Conservation (phyloP, 106 monocot genomes). For the Dendrobium nobile region DNA sequence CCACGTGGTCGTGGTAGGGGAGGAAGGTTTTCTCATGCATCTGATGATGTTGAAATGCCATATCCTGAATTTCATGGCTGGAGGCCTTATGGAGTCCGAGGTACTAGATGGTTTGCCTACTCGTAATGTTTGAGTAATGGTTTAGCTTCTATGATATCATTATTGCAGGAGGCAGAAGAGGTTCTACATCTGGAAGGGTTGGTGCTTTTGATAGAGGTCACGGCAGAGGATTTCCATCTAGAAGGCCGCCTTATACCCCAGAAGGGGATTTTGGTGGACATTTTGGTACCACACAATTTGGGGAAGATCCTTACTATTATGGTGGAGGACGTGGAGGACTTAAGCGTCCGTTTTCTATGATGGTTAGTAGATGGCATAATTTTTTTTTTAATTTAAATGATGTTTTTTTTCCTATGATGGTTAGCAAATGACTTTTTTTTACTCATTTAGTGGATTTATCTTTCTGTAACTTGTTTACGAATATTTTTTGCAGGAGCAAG, state of each 20-base stretch:
- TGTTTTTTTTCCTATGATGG: constrained; percentile 36
- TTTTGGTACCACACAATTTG: constrained; percentile 27
- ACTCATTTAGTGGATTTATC: neutral
- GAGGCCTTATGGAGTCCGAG: constrained; percentile 47
- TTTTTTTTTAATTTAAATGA: neutral
- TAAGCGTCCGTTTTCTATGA: constrained; percentile 64
- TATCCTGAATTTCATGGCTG: constrained; percentile 38
- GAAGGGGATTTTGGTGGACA: constrained; percentile 45
- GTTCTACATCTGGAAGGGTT: constrained; percentile 22
- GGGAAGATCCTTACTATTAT: constrained; percentile 59
- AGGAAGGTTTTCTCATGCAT: constrained; percentile 40
- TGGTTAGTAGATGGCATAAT: constrained; percentile 25
- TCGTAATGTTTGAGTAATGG: neutral
- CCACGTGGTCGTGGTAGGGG: constrained; percentile 42
- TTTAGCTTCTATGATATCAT: constrained; percentile 4
- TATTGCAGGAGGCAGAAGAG: constrained; percentile 39
- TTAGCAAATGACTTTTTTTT: constrained; percentile 7
- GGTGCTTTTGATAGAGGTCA: constrained; percentile 45
- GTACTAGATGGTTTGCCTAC: constrained; percentile 14
- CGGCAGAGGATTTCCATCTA: constrained; percentile 29
- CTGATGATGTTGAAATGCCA: constrained; percentile 21
- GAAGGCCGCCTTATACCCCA: constrained; percentile 33
- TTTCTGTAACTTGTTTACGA: neutral
- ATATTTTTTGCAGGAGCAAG: constrained; percentile 45
- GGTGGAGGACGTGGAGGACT: constrained; percentile 36